These are phyloP conservation scores for Cutaneotrichosporon arboriforme DNA, from an alignment of 1,284 basidiomycete genomes.

Conservation along the genomic window DNA sequence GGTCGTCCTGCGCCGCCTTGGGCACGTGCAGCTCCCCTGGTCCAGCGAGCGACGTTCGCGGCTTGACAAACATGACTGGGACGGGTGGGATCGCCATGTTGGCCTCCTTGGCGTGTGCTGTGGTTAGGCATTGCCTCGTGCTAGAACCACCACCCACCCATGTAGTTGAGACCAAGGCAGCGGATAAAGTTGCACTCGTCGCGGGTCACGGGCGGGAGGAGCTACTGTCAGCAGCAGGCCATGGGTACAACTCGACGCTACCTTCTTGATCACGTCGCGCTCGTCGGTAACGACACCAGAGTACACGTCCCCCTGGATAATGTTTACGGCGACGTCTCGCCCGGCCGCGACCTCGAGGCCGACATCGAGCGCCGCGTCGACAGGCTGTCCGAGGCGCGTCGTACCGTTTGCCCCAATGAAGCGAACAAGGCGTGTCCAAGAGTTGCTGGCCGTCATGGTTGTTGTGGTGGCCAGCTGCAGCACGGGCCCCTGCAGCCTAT, in stretches of 20 bases:
- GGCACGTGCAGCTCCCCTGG: constrained; percentile 48
- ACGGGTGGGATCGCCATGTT: constrained; percentile 37
- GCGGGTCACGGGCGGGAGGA: constrained; percentile 27
- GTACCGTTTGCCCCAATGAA: constrained; percentile 21
- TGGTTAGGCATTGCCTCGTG: constrained; percentile 1
- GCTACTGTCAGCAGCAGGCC: not conserved
- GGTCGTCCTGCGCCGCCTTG: constrained; percentile 50
- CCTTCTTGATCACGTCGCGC: constrained; percentile 6
- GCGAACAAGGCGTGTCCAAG: constrained; percentile 34
- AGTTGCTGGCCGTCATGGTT: constrained; percentile 6
- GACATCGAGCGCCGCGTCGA: constrained; percentile 42
- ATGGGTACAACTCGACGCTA: not conserved
- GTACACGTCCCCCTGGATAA: constrained; percentile 17
- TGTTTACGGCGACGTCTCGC: constrained; percentile 14
- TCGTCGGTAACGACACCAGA: constrained; percentile 3
- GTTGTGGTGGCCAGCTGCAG: not conserved
- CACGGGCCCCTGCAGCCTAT: not conserved
- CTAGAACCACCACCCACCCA: constrained; percentile 1
- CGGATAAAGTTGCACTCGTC: constrained; percentile 39
- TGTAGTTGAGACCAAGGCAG: constrained; percentile 45
- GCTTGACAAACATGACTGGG: constrained; percentile 48
- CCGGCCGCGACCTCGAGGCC: constrained; percentile 36
- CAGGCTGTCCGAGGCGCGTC: constrained; percentile 34
- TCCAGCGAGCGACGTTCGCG: constrained; percentile 49
- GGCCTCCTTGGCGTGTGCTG: constrained; percentile 28